Conservation (phyloP, 768 basidiomycete genomes). For the Lactarius deliciosus region DNA sequence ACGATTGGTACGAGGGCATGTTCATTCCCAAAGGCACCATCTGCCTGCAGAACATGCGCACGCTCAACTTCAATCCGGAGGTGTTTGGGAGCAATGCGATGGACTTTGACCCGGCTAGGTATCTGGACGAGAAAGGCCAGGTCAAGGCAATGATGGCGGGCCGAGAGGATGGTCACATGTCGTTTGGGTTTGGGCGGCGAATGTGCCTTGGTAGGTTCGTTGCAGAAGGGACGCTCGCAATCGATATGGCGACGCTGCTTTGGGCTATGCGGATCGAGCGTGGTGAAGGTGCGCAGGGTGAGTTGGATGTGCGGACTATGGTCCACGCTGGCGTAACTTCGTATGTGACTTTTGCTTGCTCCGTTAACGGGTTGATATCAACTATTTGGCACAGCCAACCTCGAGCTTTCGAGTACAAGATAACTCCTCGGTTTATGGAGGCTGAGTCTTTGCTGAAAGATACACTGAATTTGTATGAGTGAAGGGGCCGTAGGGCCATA, state of each 20-base stretch:
- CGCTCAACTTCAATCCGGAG: not conserved
- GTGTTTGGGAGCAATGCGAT: not conserved
- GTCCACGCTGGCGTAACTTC: not conserved
- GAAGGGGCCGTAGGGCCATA: not conserved
- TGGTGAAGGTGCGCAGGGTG: too few relatives aligned
- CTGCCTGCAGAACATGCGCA: too few relatives aligned
- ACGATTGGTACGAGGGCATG: slow-evolving; percentile 18
- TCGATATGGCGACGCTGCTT: too few relatives aligned
- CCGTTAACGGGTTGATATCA: not conserved
- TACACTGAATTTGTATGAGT: not conserved
- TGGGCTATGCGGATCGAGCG: too few relatives aligned
- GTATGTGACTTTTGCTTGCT: slow-evolving; percentile 7
- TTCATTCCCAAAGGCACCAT: not conserved
- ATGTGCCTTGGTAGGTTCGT: too few relatives aligned
- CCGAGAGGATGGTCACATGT: slow-evolving; percentile 31
- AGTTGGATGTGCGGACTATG: not conserved
- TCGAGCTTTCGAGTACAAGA: not conserved
- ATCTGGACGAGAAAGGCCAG: not conserved
- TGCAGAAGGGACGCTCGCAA: too few relatives aligned
- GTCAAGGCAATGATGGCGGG: slow-evolving; percentile 24
- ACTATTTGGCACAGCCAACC: not conserved
- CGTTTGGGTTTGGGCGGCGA: too few relatives aligned
- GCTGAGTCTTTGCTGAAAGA: not conserved
- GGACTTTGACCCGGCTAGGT: not conserved
- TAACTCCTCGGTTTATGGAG: not conserved